Evolutionary conservation across 2,329 filamentous ascomycete species (phyloP), one percentile per base, ranked within the genome.

Genomic region (Juglanconis sp.): DNA sequence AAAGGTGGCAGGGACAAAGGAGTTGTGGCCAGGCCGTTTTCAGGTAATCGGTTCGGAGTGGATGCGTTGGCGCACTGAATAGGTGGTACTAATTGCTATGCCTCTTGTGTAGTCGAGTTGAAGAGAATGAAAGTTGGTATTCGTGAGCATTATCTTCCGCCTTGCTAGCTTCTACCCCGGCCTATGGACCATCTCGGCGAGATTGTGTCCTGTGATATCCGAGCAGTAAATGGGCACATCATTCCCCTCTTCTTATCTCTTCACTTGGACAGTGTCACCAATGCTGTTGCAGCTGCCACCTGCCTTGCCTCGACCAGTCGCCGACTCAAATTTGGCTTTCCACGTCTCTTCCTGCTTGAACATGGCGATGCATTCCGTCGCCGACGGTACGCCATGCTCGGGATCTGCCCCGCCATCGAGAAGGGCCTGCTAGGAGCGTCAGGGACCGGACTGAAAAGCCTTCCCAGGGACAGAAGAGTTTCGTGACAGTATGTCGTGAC

Each of bases 371-470:
- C 80, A 81, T 57, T 80, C 73, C 50, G 79, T 66, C 0, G 82
- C 81, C 42, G 75, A 81, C 1, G 81, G 82, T 2, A 72, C 69
- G 1, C 82, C 82, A 59, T 78, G 72, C 1, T 83, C 79, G 1
- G 82, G 82, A 66, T 85, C 82, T 3, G 82, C 82, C 2, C 81
- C 80, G 0, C 81, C 81, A 56, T 79, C 76, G 2, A 85, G 67
- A 9, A 85, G 70, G 1, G 69, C 77, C 78, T 81, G 40, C 30
- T 11, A 8, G 4, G 9, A 38, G 36, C 36, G n/a, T 51, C 9
- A 57, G 47, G 17, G 13, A 6, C 35, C 2, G 15, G 5, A 17
- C 9, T 46, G n/a, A 38, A 8, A 15, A 36, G 24, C 15, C 15
- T 5, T 10, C 5, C 40, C 15, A 15, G 5, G 40, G 5, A 13